A percentile compares a stretch with the other conserved stretches of the same genome.
Conservation (phyloP, 208 protist species). For the Trypanosoma cruzi region DNA sequence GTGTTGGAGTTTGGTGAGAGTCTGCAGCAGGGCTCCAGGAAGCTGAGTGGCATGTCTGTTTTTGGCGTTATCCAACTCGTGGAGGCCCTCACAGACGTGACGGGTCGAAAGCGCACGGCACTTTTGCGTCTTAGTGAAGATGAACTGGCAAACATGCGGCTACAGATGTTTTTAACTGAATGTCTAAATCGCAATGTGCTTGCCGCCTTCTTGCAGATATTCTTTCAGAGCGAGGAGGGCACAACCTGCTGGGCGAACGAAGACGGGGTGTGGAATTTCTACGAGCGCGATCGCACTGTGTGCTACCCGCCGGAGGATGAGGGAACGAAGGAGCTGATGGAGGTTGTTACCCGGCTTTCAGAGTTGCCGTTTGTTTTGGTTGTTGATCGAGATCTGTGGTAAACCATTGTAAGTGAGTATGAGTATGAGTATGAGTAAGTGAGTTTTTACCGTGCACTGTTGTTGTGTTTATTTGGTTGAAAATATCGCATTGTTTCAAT, state of each 20-base stretch:
- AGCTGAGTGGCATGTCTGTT: slow-evolving; percentile 29
- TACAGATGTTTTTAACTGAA: slow-evolving; percentile 53
- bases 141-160: slow-evolving; percentile 31
- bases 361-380: slow-evolving; percentile 46
- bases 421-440: not conserved
- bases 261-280: slow-evolving; percentile 44
- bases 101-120: slow-evolving; percentile 13
- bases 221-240: slow-evolving; percentile 30
- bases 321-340: slow-evolving; percentile 30
- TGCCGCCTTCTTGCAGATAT: slow-evolving; percentile 33
- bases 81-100: slow-evolving; percentile 33
- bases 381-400: slow-evolving; percentile 46
- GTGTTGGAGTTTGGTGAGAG: slow-evolving; percentile 30
- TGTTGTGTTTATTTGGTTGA: too few species aligned
- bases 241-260: slow-evolving; percentile 22
- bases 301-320: slow-evolving; percentile 28
- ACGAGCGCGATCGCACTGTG: slow-evolving; percentile 34
- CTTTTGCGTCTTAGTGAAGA: slow-evolving; percentile 35
- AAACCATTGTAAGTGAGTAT: not conserved
- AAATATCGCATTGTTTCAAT: not conserved
- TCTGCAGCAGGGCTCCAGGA: slow-evolving; percentile 34
- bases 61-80: slow-evolving; percentile 38
- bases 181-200: slow-evolving; percentile 52
- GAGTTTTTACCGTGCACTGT: not conserved
- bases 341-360: slow-evolving; percentile 37